phyloP scores from a whole-genome alignment of 352 stramenopile genomes.

The Globisporangium alternatum region DNA sequence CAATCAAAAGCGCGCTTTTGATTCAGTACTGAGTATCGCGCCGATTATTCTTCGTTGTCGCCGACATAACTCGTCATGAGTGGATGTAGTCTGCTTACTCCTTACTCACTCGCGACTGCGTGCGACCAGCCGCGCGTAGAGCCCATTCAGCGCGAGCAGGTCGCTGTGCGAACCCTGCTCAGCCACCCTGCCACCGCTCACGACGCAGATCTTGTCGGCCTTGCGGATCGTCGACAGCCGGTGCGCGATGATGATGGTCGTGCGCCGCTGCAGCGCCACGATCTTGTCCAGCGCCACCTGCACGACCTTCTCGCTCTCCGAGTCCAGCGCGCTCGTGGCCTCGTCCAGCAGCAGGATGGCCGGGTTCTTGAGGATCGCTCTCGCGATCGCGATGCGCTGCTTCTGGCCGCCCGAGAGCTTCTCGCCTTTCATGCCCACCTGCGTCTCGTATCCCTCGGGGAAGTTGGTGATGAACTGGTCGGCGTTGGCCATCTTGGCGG shows the following conservation, averaged over 20 bases:
- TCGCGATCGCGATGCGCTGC: conserved; percentile 89
- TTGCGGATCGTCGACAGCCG: conserved; percentile 23
- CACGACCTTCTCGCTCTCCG: conserved; percentile 28
- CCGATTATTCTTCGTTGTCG: too few relatives aligned
- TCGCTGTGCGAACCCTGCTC: conserved; percentile 20
- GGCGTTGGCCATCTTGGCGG: conserved; percentile 81
- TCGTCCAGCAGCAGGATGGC: conserved; percentile 38
- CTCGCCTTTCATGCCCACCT: conserved; percentile 61
- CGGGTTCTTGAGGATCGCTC: conserved; percentile 46
- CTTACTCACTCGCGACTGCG: neutral
- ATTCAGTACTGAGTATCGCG: too few relatives aligned
- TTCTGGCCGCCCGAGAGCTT: conserved; percentile 92
- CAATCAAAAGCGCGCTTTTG: too few relatives aligned
- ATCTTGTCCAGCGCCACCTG: conserved; percentile 25
- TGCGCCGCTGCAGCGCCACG: conserved; percentile 21
- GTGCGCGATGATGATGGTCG: conserved; percentile 42
- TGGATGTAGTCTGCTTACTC: too few relatives aligned
- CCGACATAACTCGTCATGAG: too few relatives aligned
- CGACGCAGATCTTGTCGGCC: conserved; percentile 22
- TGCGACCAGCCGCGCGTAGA: conserved; percentile 14
- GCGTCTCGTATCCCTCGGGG: conserved; percentile 83
- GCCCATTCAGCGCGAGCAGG: conserved; percentile 7
- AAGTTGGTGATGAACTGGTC: conserved; percentile 86
- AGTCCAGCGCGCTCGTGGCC: conserved; percentile 43
- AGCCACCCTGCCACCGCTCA: conserved; percentile 13